Evolutionary conservation across 2,329 filamentous ascomycete genomes (phyloP), one percentile per base, ranked within the genome.

Genomic region (Metarhizium rileyi): DNA sequence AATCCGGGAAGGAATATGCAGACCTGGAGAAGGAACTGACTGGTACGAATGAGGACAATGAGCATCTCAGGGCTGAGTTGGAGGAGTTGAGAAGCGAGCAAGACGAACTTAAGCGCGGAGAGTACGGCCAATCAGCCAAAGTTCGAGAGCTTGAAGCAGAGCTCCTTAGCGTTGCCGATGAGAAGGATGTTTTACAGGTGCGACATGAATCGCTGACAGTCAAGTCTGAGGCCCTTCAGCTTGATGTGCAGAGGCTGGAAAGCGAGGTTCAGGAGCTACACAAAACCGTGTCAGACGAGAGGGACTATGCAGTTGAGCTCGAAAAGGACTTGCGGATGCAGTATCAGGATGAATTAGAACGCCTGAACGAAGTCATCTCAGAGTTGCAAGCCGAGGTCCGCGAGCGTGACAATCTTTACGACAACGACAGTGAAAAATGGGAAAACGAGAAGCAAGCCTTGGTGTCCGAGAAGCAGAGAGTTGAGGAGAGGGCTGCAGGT

Each of bases 401-500:
- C 55, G 81, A 86, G 56, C 86, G 83, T 55, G 81, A 87, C 57
- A 83, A 82, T 44, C 72, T 84, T 35, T 83, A 84, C 66, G 81
- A 83, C 51, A 79, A 84, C 50, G 83, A 87, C 58, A 80, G 77
- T 62, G 84, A 88, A 54, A 81, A 82, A 57, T 89, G 85, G 84
- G 81, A 86, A 48, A 78, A 76, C 7, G 79, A 84, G 36, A 59
- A 75, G 58, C 77, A 80, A 30, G 77, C 75, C 38, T 68, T 90
- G 1, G 78, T 86, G 57, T 73, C 81, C 1, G 81, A 87, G 57
- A 80, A 79, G 48, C 75, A 81, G 45, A 76, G 77, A 50, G 81
- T 82, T 0, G 83, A 87, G 59, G 81, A 87, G 57, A 81, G 81
- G 57, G 83, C 81, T 3, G 68, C 71, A 10, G 80, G 82, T 8